Base-by-base conservation (phyloP, 495 filamentous ascomycete species). In the Talaromyces liani region DNA sequence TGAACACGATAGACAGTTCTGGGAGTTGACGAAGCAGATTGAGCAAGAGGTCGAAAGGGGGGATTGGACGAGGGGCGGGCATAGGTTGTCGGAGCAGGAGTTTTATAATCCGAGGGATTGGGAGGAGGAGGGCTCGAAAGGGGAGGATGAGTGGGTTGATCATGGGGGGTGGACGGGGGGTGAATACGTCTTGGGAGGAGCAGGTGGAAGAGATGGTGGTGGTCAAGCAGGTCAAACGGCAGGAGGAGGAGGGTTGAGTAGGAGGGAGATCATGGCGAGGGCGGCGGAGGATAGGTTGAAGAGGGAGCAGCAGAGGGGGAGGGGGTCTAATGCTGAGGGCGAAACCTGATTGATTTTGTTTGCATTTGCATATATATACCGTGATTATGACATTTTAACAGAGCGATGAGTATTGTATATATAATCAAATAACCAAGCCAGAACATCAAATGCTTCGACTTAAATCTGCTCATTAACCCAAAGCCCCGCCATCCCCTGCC, bases 151-250 rank as follows among this genome's bases (percentile, higher is more conserved):
- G 55, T 76, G 85, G 53, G 77, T 85, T 66, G 92, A 96, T 76
- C 85, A 90, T 73, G 87, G 87, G 16, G 91, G 91, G 0, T 96
- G 93, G 94, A 85, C 79, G 0, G 94, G 94, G 8, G 94, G 93
- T 2, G 85, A 89, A 76, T 97, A 89, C 77, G 89, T 91, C 54
- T 82, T 97, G 34, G 93, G 93, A 49, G 82, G 27, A 27, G 27
- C 27, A 27, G 27, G 27, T 27, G 27, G 27, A 27, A 27, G 27
- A 27, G 27, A 27, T 27, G 27, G 84, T 4, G 64, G 61, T 62
- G 63, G 62, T n/a, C 34, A 39, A 14, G 63, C 60, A 62, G 69
- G 65, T 64, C 68, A 65, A 47, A 65, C 70, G 3, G 27, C 27
- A 27, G 27, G 29, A 29, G 69, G 18, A 58, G 76, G 65, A 72